Evolutionary conservation across 345 rosid genomes (phyloP).

Genomic region (Capsella bursapastoris): DNA sequence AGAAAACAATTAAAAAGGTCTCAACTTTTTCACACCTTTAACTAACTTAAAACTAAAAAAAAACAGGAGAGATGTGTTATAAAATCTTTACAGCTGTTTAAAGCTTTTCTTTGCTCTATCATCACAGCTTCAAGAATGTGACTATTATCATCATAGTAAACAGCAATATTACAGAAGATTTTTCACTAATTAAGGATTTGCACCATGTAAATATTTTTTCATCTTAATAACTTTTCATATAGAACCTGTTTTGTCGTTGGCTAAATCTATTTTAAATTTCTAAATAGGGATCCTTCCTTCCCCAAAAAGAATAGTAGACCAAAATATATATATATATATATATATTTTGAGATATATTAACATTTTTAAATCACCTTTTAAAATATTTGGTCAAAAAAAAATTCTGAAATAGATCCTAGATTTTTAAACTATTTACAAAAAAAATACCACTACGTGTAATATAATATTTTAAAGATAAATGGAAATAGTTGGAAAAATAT

Average conservation of each 20-base stretch:
- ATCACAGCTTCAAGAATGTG: constrained; percentile 16
- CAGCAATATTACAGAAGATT: neutral
- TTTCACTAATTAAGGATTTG: constrained; percentile 13
- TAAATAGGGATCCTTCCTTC: no score
- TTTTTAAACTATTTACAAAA: no score
- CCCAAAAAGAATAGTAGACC: no score
- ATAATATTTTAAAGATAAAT: no score
- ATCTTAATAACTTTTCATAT: neutral
- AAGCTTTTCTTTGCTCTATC: constrained; percentile 19
- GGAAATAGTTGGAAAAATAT: no score
- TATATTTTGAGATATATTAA: no score
- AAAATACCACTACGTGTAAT: no score
- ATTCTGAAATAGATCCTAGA: no score
- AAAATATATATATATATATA: no score
- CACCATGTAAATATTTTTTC: neutral
- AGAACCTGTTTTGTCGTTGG: neutral
- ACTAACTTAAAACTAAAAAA: constrained; percentile 4
- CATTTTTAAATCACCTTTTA: no score
- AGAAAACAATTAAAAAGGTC: constrained; percentile 2
- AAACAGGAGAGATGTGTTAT: constrained; percentile 8
- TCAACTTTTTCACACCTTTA: constrained; percentile 8
- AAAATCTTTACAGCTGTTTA: constrained; percentile 29
- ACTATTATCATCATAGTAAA: neutral
- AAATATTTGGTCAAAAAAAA: no score
- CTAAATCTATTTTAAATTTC: no score